These are phyloP conservation scores for Allium cepa DNA, from an alignment of 106 monocot species.

Conservation along the genomic window DNA sequence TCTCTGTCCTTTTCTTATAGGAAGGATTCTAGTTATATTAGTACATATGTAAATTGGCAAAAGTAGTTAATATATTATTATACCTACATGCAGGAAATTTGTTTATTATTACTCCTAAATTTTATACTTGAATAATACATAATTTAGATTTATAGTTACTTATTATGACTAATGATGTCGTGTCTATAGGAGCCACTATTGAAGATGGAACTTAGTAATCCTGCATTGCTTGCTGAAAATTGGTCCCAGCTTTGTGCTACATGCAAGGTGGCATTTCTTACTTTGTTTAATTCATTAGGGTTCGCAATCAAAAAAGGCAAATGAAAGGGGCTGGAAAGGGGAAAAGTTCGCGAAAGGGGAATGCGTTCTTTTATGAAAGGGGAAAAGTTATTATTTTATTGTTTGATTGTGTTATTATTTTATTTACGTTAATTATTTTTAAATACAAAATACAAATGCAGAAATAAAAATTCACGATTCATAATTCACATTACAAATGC, in stretches of 20 bases:
- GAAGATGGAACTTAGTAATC: conserved; percentile 61
- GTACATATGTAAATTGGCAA: conserved; percentile 59
- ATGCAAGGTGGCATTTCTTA: conserved; percentile 76
- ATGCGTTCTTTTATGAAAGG: no score
- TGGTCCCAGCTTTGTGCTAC: conserved; percentile 98
- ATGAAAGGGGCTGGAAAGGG: no score
- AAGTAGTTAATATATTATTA: not conserved
- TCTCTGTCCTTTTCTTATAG: conserved; percentile 18
- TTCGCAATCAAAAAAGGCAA: no score
- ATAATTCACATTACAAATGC: no score
- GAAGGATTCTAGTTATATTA: conserved; percentile 93
- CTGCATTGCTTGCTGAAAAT: conserved; percentile 78
- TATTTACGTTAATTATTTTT: no score
- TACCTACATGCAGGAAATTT: not conserved
- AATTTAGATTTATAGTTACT: not conserved
- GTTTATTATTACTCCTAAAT: not conserved
- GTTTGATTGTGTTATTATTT: no score
- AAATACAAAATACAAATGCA: no score
- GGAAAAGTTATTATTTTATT: no score
- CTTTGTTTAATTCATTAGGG: no score
- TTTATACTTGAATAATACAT: not conserved
- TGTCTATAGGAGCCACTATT: conserved; percentile 74
- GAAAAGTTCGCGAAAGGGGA: no score
- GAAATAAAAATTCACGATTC: no score
- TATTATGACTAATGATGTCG: no score